Conservation (phyloP, 2,329 filamentous ascomycete genomes). For the Talaromyces sp. region DNA sequence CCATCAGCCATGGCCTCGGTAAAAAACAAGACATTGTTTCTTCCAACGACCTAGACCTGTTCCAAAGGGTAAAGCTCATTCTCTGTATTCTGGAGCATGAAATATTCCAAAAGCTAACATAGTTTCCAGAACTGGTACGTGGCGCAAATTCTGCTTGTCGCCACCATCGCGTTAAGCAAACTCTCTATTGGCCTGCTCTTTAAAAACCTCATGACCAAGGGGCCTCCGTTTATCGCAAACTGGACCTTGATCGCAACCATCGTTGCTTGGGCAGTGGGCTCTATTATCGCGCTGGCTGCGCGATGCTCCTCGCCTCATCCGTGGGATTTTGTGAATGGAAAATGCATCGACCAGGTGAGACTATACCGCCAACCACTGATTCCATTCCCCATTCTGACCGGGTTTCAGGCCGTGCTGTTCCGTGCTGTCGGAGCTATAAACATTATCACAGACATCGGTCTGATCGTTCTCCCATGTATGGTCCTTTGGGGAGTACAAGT, state of each 20-base stretch:
- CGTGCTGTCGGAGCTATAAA: conserved; percentile 14
- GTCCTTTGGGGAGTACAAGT: conserved; percentile 16
- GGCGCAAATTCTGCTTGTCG: conserved; percentile 16
- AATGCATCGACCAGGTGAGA: conserved; percentile 16
- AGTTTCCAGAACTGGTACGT: conserved; percentile 15
- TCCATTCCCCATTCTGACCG: background rate
- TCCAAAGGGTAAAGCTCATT: conserved; percentile 13
- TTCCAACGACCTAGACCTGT: conserved; percentile 7
- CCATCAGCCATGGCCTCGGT: conserved; percentile 17
- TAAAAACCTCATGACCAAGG: conserved; percentile 15
- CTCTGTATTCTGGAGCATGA: background rate
- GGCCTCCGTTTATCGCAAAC: conserved; percentile 9
- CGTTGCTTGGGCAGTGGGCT: conserved; percentile 15
- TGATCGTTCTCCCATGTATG: conserved; percentile 15
- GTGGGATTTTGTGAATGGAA: conserved; percentile 13
- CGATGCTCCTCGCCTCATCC: conserved; percentile 17
- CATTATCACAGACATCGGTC: conserved; percentile 12
- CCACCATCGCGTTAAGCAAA: conserved; percentile 16
- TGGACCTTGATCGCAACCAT: conserved; percentile 14
- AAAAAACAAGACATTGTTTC: conserved; percentile 11
- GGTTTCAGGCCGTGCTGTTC: conserved; percentile 12
- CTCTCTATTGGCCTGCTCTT: conserved; percentile 16
- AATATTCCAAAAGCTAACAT: background rate
- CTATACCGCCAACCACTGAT: background rate
- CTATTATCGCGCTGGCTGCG: conserved; percentile 15